Conservation (phyloP, 495 filamentous ascomycete species). For the Cercophora sp. region DNA sequence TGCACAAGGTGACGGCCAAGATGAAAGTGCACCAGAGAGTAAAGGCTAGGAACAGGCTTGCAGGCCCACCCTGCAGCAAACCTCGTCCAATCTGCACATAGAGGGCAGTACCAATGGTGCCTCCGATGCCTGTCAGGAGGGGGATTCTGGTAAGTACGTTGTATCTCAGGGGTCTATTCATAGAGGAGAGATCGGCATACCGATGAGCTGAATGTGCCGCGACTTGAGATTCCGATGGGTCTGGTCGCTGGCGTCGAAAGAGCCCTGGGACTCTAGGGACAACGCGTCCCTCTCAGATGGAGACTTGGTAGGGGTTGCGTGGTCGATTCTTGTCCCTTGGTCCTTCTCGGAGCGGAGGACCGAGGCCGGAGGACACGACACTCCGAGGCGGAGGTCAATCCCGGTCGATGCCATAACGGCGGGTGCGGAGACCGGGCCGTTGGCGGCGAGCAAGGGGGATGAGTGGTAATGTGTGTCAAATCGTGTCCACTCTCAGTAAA, state of each 20-base stretch:
- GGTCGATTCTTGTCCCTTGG: neutral
- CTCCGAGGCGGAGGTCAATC: too few species aligned
- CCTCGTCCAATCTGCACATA: slow-evolving; percentile 60
- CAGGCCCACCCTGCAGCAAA: slow-evolving; percentile 69
- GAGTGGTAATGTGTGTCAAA: too few species aligned
- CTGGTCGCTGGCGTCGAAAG: slow-evolving; percentile 18
- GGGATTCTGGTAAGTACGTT: slow-evolving; percentile 41
- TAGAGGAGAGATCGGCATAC: too few species aligned
- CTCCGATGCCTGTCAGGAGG: slow-evolving; percentile 50
- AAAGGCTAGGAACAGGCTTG: slow-evolving; percentile 72
- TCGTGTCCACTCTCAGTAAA: slow-evolving; percentile 18
- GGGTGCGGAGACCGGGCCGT: too few species aligned
- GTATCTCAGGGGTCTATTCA: neutral
- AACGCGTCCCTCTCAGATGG: neutral
- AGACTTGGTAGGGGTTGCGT: neutral
- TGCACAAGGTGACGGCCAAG: slow-evolving; percentile 60
- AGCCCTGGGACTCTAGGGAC: neutral
- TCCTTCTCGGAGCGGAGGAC: neutral
- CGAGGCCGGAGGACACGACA: neutral
- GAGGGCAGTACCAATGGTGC: slow-evolving; percentile 38
- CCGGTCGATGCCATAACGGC: too few species aligned
- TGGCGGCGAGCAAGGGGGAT: slow-evolving; percentile 4
- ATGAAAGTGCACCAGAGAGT: slow-evolving; percentile 69
- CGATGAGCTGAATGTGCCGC: slow-evolving; percentile 52
- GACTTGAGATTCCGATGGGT: slow-evolving; percentile 45